Conservation (phyloP, 2,329 filamentous ascomycete genomes). For the Aureobasidium vineae region DNA sequence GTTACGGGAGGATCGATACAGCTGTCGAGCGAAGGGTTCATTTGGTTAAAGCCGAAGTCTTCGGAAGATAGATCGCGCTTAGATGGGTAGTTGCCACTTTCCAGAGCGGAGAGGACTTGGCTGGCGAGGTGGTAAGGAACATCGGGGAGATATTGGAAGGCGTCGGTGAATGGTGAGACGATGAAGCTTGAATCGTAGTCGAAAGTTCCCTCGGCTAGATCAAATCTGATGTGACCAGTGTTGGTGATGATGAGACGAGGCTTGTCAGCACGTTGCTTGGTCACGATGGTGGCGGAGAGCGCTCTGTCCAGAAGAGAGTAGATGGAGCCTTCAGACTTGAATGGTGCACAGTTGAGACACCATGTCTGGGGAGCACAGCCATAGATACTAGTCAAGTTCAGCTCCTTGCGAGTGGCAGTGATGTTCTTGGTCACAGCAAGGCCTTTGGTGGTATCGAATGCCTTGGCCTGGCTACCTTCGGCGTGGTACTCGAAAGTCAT, state of each 20-base stretch:
- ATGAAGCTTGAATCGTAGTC: slow-evolving; percentile 46
- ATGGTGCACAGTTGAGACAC: slow-evolving; percentile 57
- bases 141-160: slow-evolving; percentile 55
- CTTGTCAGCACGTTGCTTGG: slow-evolving; percentile 18
- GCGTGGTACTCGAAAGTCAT: slow-evolving; percentile 65
- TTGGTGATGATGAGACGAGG: slow-evolving; percentile 58
- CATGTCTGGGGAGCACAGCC: slow-evolving; percentile 62
- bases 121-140: slow-evolving; percentile 52
- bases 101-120: slow-evolving; percentile 45
- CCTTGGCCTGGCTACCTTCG: slow-evolving; percentile 47
- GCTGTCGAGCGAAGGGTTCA: slow-evolving; percentile 41
- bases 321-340: slow-evolving; percentile 54
- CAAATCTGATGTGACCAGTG: slow-evolving; percentile 56
- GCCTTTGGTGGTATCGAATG: slow-evolving; percentile 54
- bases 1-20: slow-evolving; percentile 51
- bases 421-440: slow-evolving; percentile 51
- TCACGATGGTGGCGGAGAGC: slow-evolving; percentile 23
- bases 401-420: slow-evolving; percentile 50
- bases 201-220: slow-evolving; percentile 62
- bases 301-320: slow-evolving; percentile 52
- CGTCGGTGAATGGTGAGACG: slow-evolving; percentile 55
- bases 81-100: slow-evolving; percentile 43
- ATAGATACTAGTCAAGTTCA: slow-evolving; percentile 53
- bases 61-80: slow-evolving; percentile 37
- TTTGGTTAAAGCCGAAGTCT: slow-evolving; percentile 41